A percentile compares a stretch with the other conserved stretches of the same genome.
Conservation (phyloP, 768 basidiomycete species). For the Boletus pseudopeckii region DNA sequence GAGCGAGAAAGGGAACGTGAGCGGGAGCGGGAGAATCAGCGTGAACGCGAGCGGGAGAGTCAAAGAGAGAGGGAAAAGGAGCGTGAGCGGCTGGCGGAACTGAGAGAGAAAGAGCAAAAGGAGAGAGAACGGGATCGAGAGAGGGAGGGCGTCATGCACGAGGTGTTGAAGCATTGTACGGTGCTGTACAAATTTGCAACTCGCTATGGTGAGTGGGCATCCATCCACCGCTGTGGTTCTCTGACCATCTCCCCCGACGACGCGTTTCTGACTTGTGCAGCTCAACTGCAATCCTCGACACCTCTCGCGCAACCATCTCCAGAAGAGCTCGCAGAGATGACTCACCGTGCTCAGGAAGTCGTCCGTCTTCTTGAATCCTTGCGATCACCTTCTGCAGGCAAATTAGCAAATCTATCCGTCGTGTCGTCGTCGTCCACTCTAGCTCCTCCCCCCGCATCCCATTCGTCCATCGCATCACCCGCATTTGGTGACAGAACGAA, state of each 20-base stretch:
- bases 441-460: slow-evolving; percentile 7
- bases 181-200: slow-evolving; percentile 61
- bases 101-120: slow-evolving; percentile 20
- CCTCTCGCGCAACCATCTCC: slow-evolving; percentile 51
- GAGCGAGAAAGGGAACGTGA: slow-evolving; percentile 24
- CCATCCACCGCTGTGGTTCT: not conserved
- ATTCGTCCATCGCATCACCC: slow-evolving; percentile 18
- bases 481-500: slow-evolving; percentile 20
- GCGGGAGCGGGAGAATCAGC: slow-evolving; percentile 16
- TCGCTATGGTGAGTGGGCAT: slow-evolving; percentile 52
- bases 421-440: slow-evolving; percentile 14
- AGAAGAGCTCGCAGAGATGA: slow-evolving; percentile 67
- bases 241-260: not conserved
- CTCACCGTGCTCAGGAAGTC: slow-evolving; percentile 59
- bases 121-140: slow-evolving; percentile 25
- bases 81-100: slow-evolving; percentile 21
- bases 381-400: slow-evolving; percentile 20
- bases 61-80: slow-evolving; percentile 24
- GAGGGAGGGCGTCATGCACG: slow-evolving; percentile 21
- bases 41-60: slow-evolving; percentile 21
- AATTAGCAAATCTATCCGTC: slow-evolving; percentile 14
- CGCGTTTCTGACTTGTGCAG: slow-evolving; percentile 15
- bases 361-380: slow-evolving; percentile 59
- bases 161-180: slow-evolving; percentile 48
- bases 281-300: slow-evolving; percentile 39